Percentiles rank a stretch among this genome's conserved stretches.
Evolutionary conservation across 805 yeast species (phyloP).

Genomic region (Ogataea populi-albae): DNA sequence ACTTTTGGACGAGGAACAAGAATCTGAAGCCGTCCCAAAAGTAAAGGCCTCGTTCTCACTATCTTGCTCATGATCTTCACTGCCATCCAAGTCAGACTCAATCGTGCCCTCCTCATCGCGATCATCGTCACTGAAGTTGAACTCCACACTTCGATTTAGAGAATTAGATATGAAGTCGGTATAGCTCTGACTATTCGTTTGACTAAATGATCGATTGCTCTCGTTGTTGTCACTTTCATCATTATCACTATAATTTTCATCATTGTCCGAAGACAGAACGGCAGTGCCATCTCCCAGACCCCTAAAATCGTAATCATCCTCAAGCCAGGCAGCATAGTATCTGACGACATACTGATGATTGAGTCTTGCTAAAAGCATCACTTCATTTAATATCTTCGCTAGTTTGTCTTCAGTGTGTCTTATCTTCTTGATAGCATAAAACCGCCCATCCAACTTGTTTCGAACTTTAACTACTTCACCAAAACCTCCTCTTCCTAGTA

Average conservation of each 20-base stretch:
- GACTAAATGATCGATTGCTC: constrained; percentile 16
- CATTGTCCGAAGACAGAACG: constrained; percentile 24
- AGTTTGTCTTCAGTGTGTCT: constrained; percentile 77
- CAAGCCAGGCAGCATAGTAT: constrained; percentile 97
- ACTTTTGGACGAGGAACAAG: constrained; percentile 1
- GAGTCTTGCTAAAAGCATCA: constrained; percentile 82
- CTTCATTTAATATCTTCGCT: constrained; percentile 83
- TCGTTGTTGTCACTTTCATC: constrained; percentile 35
- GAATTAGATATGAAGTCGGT: constrained; percentile 73
- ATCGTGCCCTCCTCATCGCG: constrained; percentile 20
- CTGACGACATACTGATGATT: constrained; percentile 96
- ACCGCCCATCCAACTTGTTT: constrained; percentile 88
- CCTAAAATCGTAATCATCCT: constrained; percentile 49
- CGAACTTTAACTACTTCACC: constrained; percentile 99
- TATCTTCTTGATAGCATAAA: constrained; percentile 91
- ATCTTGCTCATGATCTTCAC: constrained; percentile 19
- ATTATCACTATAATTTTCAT: constrained; percentile 26
- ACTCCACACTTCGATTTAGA: constrained; percentile 53
- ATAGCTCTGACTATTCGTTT: constrained; percentile 35
- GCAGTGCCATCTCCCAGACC: constrained; percentile 22
- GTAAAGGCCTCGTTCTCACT: constrained; percentile 26
- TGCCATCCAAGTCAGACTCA: constrained; percentile 26
- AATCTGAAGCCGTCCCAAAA: constrained; percentile 22
- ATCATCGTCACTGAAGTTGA: constrained; percentile 42
- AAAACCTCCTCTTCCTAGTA: constrained; percentile 90